These are phyloP conservation scores for Paramecium biaurelia DNA, from an alignment of 73 alveolate genomes.

Conservation along the genomic window DNA sequence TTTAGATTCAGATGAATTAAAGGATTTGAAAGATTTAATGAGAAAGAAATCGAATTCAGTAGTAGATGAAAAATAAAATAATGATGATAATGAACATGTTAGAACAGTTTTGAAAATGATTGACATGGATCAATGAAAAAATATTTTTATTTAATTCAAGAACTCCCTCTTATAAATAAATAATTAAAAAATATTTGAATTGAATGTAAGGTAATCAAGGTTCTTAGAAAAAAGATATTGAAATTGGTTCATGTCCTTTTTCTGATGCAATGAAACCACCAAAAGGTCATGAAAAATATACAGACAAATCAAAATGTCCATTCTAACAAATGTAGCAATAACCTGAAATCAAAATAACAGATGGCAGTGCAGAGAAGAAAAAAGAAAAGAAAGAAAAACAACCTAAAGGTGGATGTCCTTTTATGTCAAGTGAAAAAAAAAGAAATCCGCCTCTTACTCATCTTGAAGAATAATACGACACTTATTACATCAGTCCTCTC, in stretches of 20 bases:
- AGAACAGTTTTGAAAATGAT: slow-evolving; percentile 15
- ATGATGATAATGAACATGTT: slow-evolving; percentile 50
- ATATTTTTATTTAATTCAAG: background rate
- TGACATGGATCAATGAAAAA: slow-evolving; percentile 30
- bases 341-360: slow-evolving; percentile 53
- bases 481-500: slow-evolving; percentile 52
- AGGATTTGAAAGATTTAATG: slow-evolving; percentile 8
- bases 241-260: background rate
- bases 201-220: slow-evolving; percentile 12
- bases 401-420: slow-evolving; percentile 65
- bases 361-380: slow-evolving; percentile 47
- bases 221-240: background rate
- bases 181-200: background rate
- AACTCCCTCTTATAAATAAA: background rate
- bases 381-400: slow-evolving; percentile 59
- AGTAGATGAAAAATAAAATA: background rate
- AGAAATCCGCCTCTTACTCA: slow-evolving; percentile 53
- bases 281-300: slow-evolving; percentile 25
- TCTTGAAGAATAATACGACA: slow-evolving; percentile 38
- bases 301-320: slow-evolving; percentile 23
- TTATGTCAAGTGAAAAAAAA: slow-evolving; percentile 58
- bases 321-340: background rate
- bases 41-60: slow-evolving; percentile 28
- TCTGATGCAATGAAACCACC: slow-evolving; percentile 31
- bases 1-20: slow-evolving; percentile 44